phyloP scores from a whole-genome alignment of 768 basidiomycete species.

The Lactarius sanguifluus region DNA sequence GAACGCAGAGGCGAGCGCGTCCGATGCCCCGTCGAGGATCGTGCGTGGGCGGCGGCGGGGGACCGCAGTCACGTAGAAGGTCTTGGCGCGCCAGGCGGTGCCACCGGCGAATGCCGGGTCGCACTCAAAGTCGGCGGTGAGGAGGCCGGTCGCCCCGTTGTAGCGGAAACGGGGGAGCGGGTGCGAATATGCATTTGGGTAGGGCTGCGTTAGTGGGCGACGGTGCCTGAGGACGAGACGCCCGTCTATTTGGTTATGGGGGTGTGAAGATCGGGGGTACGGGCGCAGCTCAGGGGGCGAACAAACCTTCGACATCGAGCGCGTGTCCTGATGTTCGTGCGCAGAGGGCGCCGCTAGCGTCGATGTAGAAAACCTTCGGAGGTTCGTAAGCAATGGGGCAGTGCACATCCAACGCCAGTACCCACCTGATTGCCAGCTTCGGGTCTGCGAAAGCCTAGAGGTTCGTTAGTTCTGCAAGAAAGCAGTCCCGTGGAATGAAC shows the following conservation, averaged over 20 bases:
- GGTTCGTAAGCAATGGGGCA: not conserved
- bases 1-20: constrained; percentile 63
- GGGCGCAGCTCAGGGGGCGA: not conserved
- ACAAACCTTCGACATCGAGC: constrained; percentile 71
- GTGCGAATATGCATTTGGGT: constrained; percentile 76
- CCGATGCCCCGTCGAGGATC: constrained; percentile 69
- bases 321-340: constrained; percentile 81
- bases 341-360: constrained; percentile 72
- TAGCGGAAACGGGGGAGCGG: constrained; percentile 72
- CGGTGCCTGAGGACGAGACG: constrained; percentile 72
- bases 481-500: not conserved
- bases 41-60: constrained; percentile 68
- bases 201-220: constrained; percentile 72
- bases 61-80: constrained; percentile 63
- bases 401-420: not conserved
- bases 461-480: not conserved
- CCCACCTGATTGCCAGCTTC: constrained; percentile 72
- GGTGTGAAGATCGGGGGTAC: constrained; percentile 7
- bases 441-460: constrained; percentile 62
- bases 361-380: constrained; percentile 77
- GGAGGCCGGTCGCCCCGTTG: constrained; percentile 51
- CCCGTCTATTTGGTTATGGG: constrained; percentile 46
- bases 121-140: constrained; percentile 56
- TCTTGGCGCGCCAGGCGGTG: constrained; percentile 55
- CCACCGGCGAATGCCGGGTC: constrained; percentile 60